phyloP scores from a whole-genome alignment of 169 alveolate genomes.

The Eimeria acervulina region DNA sequence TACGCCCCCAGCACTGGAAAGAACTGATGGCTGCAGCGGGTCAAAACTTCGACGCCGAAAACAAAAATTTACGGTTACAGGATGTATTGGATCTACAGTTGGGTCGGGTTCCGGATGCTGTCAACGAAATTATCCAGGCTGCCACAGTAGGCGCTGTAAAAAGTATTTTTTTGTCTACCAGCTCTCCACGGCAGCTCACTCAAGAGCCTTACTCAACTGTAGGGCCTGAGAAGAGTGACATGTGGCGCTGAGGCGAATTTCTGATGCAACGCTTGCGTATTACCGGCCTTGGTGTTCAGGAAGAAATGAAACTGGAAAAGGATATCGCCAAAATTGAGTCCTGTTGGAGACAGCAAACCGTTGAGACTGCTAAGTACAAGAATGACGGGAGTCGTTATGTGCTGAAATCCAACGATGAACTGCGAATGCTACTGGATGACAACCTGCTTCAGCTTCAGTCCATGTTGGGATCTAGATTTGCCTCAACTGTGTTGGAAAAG shows the following conservation, averaged over 20 bases:
- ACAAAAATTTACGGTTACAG: slow-evolving; percentile 90
- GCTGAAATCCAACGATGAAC: slow-evolving; percentile 94
- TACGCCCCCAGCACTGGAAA: slow-evolving; percentile 96
- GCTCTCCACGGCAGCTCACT: not conserved
- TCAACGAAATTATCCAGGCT: slow-evolving; percentile 94
- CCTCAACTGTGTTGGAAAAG: slow-evolving; percentile 90
- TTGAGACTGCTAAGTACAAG: slow-evolving; percentile 91
- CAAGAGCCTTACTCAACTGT: not conserved
- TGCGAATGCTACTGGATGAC: slow-evolving; percentile 94
- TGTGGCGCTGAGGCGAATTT: not conserved
- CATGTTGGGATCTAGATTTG: slow-evolving; percentile 93
- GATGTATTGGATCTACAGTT: slow-evolving; percentile 94
- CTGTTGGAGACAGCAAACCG: slow-evolving; percentile 92
- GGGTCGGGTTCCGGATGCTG: slow-evolving; percentile 93
- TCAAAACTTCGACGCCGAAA: slow-evolving; percentile 88
- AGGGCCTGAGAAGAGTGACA: not conserved
- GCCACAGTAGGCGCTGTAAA: slow-evolving; percentile 88
- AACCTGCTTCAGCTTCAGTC: slow-evolving; percentile 94
- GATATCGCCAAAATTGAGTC: slow-evolving; percentile 93
- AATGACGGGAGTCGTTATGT: slow-evolving; percentile 92
- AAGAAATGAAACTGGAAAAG: slow-evolving; percentile 92
- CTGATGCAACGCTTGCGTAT: not conserved
- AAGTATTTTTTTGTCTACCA: not conserved
- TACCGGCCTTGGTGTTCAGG: slow-evolving; percentile 49
- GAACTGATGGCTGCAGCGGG: slow-evolving; percentile 87